Evolutionary conservation across 176 grass and related monocot genomes (phyloP), one percentile per base, ranked within the genome.

Genomic region (Cymbopogon citratus): DNA sequence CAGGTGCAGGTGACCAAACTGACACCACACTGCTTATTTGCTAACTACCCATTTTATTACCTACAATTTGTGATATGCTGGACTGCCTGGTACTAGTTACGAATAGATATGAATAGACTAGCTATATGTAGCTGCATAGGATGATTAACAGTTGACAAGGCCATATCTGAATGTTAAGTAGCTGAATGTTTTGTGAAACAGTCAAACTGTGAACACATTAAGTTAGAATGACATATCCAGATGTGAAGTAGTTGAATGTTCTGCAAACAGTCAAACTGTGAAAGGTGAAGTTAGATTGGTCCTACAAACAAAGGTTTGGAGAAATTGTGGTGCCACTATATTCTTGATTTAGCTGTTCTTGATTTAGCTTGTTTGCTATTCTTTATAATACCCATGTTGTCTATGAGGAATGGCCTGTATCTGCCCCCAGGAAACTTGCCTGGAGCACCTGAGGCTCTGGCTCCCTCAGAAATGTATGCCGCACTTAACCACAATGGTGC

Each of bases 351-450:
- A 16, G n/a, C 29, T 63, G 49, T 15, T 13, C 63, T 79, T 23
- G 15, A 3, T 73, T 76, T 5, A 71, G 16, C 26, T 35, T 83
- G 12, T 56, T 78, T 65, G 21, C 5, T 25, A 21, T 87, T 69
- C 40, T 1, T 1, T 33, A n/a, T n/a, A n/a, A n/a, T 64, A 39
- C 87, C 94, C 92, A 94, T 98, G 88, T 33, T 98, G 43, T 94
- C 95, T 14, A 89, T 89, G 90, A 92, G 92, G 77, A 94, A 98
- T 72, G 92, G 95, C 54, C 25, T 98, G 61, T 89, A 89, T 75
- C 76, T 90, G 12, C 83, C 91, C 43, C 84, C 90, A 51, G 69
- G 81, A 79, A 94, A 87, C 80, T 54, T 94, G 36, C 76, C 84
- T 14, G 83, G 80, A 69, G 87, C 74, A 65, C 62, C 89, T 51